Base-by-base conservation (phyloP, 345 rosid genomes). In the Raphanus sativus region DNA sequence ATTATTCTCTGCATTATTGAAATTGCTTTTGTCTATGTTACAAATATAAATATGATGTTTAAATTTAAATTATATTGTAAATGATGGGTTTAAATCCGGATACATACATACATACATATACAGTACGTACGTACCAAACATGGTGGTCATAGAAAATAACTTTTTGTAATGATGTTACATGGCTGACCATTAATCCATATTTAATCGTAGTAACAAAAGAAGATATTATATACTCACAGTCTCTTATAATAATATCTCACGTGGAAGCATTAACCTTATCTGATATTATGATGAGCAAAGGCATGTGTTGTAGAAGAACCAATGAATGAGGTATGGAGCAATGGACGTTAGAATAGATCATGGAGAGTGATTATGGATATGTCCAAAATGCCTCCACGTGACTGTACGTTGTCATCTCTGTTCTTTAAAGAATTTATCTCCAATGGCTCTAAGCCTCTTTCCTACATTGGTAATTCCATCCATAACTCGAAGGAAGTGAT, bases 321-420 rank as follows among this genome's bases (percentile, higher is more conserved):
- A 78, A 72, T 78, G 73, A 78, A 78, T 78, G 69, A 61, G 73
- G 77, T 67, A 78, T 78, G 77, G 77, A 59, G 72, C 67, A 71
- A 56, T 29, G 30, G 77, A 78, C 73, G 66, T 67, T 66, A 67
- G 45, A 36, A 36, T n/a, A 71, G 52, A 71, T 65, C 30, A 65
- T 21, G 45, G 36, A 30, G 61, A 69, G 26, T 61, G 66, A 58
- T 70, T 4, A 38, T 65, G 56, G 55, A 32, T 56, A 48, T 77
- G 72, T 71, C 67, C 73, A 78, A 72, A 59, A 45, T 66, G 73
- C 56, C 8, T 65, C 64, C 73, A 78, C 77, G 77, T 72, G 81
- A 67, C 8, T 48, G 69, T 78, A 78, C 73, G 64, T 60, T 73
- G 67, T 78, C 61, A 71, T 34, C 70, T 63, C 12, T 77, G 12